Conservation (phyloP, 345 rosid species). For the Bruguiera gymnorhiza region DNA sequence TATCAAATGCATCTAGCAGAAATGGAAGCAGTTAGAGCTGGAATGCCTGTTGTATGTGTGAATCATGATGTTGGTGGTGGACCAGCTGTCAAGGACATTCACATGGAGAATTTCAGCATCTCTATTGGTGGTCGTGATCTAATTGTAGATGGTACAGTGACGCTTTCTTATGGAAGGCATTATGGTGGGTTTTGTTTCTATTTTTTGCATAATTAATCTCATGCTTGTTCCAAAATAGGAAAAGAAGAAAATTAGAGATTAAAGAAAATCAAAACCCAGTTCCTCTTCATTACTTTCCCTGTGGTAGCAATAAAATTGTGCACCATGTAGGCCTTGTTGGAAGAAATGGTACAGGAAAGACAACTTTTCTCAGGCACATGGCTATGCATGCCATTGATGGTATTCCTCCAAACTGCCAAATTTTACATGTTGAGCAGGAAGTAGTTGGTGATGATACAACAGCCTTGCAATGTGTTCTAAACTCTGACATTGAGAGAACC, state of each 20-base stretch:
- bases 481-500: constrained; percentile 86
- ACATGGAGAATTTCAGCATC: constrained; percentile 84
- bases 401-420: constrained; percentile 93
- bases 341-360: constrained; percentile 98
- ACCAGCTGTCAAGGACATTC: constrained; percentile 76
- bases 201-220: constrained; percentile 11
- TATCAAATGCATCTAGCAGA: constrained; percentile 88
- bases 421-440: constrained; percentile 97
- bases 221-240: constrained; percentile 6
- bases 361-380: constrained; percentile 93
- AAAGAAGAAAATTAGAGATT: constrained; percentile 7
- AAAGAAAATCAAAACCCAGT: neutral
- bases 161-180: constrained; percentile 93
- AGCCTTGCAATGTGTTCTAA: constrained; percentile 93
- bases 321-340: constrained; percentile 78
- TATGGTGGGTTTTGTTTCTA: constrained; percentile 62
- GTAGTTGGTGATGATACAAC: constrained; percentile 84
- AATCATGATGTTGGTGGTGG: constrained; percentile 75
- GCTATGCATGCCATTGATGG: constrained; percentile 98
- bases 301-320: neutral
- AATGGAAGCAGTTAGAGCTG: constrained; percentile 92
- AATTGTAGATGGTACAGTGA: constrained; percentile 79
- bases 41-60: constrained; percentile 86
- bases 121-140: constrained; percentile 99
- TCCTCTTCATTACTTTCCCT: neutral